Conservation (phyloP, 1,284 basidiomycete species). For the Microbotryum saponariae region DNA sequence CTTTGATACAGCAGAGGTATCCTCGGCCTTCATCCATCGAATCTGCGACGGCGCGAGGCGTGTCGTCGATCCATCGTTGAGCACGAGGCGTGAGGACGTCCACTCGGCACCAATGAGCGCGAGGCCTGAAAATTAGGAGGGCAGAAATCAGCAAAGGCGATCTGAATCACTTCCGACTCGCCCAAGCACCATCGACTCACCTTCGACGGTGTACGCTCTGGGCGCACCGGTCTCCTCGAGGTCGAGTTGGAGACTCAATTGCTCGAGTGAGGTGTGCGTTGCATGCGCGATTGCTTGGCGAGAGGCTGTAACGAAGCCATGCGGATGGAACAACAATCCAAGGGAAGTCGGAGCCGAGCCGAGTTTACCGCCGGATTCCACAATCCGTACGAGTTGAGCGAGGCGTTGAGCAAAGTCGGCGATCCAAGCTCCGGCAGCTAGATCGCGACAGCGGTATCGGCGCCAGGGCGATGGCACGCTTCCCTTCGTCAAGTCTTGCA, state of each 20-base stretch:
- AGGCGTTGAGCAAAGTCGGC: slow-evolving; percentile 70
- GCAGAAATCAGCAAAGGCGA: slow-evolving; percentile 4
- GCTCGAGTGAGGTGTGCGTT: slow-evolving; percentile 84
- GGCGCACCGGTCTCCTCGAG: slow-evolving; percentile 67
- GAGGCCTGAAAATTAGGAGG: slow-evolving; percentile 52
- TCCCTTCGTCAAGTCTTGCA: slow-evolving; percentile 85
- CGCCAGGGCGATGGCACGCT: slow-evolving; percentile 74
- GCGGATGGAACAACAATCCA: slow-evolving; percentile 88
- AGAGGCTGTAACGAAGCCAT: slow-evolving; percentile 88
- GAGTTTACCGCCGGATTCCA: slow-evolving; percentile 45
- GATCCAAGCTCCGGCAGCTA: slow-evolving; percentile 46
- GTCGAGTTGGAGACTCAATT: slow-evolving; percentile 67
- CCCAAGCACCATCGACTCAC: slow-evolving; percentile 47
- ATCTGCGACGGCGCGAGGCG: slow-evolving; percentile 69
- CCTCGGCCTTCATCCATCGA: slow-evolving; percentile 55
- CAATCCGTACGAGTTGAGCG: slow-evolving; percentile 69
- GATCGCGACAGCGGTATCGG: slow-evolving; percentile 72
- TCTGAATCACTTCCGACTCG: neutral
- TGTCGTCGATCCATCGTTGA: slow-evolving; percentile 74
- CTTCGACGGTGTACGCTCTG: slow-evolving; percentile 72
- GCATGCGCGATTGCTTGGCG: slow-evolving; percentile 84
- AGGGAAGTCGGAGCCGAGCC: slow-evolving; percentile 61
- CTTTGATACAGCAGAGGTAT: neutral
- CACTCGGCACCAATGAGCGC: slow-evolving; percentile 77
- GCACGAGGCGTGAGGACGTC: slow-evolving; percentile 55